Conservation (phyloP, 441 rosid genomes). For the Bocquillonia castaneifolia region DNA sequence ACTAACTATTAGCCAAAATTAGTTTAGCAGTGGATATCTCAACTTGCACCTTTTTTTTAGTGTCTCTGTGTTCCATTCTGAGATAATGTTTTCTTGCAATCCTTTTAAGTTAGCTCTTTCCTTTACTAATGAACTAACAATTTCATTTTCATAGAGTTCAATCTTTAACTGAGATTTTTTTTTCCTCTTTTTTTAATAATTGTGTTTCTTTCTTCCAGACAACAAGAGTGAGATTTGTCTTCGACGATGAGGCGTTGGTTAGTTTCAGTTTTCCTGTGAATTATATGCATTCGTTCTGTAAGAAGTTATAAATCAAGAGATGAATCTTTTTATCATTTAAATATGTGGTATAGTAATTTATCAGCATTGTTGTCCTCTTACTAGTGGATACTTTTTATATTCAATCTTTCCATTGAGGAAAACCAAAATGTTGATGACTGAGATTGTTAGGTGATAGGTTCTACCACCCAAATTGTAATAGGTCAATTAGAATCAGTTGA, state of each 20-base stretch:
- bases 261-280: slow-evolving; percentile 24
- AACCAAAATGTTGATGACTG: neutral
- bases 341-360: neutral
- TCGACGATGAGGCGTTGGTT: slow-evolving; percentile 63
- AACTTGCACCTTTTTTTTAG: neutral
- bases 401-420: neutral
- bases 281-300: neutral
- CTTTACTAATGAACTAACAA: neutral
- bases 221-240: slow-evolving; percentile 70
- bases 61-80: neutral
- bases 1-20: slow-evolving; percentile 18
- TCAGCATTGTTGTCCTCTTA: neutral
- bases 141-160: neutral
- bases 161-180: neutral
- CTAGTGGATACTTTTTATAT: neutral
- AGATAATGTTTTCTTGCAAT: neutral
- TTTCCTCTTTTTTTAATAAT: slow-evolving; percentile 12
- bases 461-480: neutral
- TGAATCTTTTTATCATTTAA: neutral
- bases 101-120: neutral
- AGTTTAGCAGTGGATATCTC: neutral
- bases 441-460: neutral
- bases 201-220: slow-evolving; percentile 43
- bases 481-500: neutral
- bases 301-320: neutral